These are phyloP conservation scores for Phyllosticta ampelicida DNA, from an alignment of 2,329 filamentous ascomycete genomes.

Conservation along the genomic window DNA sequence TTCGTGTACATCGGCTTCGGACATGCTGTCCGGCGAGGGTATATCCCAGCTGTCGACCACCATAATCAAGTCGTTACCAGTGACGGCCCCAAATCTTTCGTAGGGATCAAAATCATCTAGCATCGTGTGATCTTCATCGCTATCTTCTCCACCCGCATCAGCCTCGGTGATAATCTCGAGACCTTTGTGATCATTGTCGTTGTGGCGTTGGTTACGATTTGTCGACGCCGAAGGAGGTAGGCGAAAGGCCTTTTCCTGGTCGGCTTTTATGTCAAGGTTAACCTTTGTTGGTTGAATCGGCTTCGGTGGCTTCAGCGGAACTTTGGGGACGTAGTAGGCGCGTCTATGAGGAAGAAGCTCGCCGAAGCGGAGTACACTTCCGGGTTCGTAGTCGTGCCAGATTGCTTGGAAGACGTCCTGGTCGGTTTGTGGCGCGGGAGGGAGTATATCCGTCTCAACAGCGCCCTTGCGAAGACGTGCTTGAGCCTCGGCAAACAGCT, in stretches of 20 bases:
- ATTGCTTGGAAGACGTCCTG: constrained; percentile 67
- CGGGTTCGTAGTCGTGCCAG: constrained; percentile 71
- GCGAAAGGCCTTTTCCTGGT: constrained; percentile 78
- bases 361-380: constrained; percentile 66
- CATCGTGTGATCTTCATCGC: constrained; percentile 32
- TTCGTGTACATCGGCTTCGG: constrained; percentile 26
- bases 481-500: constrained; percentile 23
- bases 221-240: constrained; percentile 50
- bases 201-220: constrained; percentile 36
- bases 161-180: constrained; percentile 36
- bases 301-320: constrained; percentile 68
- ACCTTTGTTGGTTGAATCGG: constrained; percentile 78
- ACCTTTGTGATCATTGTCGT: constrained; percentile 45
- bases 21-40: constrained; percentile 29
- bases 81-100: constrained; percentile 63
- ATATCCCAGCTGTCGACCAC: constrained; percentile 80
- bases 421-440: constrained; percentile 59
- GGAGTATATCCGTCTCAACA: constrained; percentile 38
- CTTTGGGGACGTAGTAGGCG: constrained; percentile 67
- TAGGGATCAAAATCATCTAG: constrained; percentile 45
- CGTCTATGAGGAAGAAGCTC: constrained; percentile 73
- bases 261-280: constrained; percentile 71
- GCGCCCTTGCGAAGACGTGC: constrained; percentile 28
- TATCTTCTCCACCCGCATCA: constrained; percentile 35
- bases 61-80: constrained; percentile 69